These are phyloP conservation scores for Monoraphidium neglectum DNA, from an alignment of 139 green algal genomes.

Conservation along the genomic window DNA sequence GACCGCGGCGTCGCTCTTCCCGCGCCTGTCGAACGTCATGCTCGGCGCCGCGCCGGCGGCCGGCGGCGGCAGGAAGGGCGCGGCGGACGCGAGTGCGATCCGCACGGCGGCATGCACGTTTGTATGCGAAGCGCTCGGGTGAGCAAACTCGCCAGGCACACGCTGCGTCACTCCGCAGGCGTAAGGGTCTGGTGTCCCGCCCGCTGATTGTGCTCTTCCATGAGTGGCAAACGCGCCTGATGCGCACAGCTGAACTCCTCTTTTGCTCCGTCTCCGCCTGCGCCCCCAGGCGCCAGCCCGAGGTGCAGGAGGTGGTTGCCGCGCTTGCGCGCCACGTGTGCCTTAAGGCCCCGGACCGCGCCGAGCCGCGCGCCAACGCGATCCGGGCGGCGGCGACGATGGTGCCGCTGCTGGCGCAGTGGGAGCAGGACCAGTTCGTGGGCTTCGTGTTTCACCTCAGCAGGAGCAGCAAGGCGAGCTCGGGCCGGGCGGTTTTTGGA, in stretches of 20 bases:
- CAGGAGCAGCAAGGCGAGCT: constrained; percentile 6
- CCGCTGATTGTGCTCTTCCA: not conserved
- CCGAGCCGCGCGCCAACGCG: constrained; percentile 53
- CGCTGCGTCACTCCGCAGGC: not conserved
- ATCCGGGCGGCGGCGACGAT: constrained; percentile 38
- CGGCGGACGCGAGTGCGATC: not conserved
- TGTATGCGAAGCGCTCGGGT: not conserved
- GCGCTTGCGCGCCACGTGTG: constrained; percentile 58
- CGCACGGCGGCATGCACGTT: not conserved
- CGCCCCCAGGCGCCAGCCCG: constrained; percentile 8
- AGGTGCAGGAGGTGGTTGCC: constrained; percentile 41
- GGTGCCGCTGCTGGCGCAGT: constrained; percentile 31
- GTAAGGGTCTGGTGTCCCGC: not conserved
- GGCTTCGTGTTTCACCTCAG: constrained; percentile 31
- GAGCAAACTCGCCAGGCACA: not conserved
- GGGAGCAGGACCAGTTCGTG: constrained; percentile 39
- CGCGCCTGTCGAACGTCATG: constrained; percentile 43
- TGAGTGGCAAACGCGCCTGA: too few species aligned
- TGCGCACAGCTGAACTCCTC: not conserved
- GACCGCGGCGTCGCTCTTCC: constrained; percentile 41
- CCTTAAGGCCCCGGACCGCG: constrained; percentile 57
- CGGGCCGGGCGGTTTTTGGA: too few species aligned
- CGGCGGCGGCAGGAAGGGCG: constrained; percentile 11
- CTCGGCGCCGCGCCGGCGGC: constrained; percentile 19
- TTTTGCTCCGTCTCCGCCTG: not conserved